A percentile compares a stretch with the other conserved stretches of the same genome.
These are phyloP conservation scores for Globisporangium canariense DNA, from an alignment of 352 stramenopile species.

Conservation along the genomic window DNA sequence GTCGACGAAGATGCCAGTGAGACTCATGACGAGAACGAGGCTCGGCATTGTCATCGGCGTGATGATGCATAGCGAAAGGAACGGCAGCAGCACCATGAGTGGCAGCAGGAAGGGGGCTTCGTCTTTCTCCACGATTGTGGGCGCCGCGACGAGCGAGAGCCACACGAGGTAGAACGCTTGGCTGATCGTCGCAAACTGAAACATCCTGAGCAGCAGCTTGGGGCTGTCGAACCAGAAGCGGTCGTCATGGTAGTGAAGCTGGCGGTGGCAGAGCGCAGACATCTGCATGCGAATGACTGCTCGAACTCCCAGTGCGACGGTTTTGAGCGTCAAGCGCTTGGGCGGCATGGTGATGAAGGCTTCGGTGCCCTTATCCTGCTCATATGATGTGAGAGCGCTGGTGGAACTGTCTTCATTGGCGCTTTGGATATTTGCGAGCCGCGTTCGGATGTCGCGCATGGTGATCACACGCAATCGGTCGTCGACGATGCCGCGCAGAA, in stretches of 20 bases:
- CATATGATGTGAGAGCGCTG: not conserved
- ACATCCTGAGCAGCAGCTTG: constrained; percentile 64
- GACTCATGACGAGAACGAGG: constrained; percentile 83
- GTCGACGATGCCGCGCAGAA: constrained; percentile 79
- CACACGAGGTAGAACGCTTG: constrained; percentile 87
- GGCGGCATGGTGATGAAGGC: constrained; percentile 15
- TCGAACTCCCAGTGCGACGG: constrained; percentile 55
- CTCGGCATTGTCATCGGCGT: constrained; percentile 86
- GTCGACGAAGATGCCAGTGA: constrained; percentile 85
- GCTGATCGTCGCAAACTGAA: constrained; percentile 84
- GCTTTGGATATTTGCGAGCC: constrained; percentile 25
- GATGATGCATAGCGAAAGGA: constrained; percentile 67
- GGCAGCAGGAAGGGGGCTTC: constrained; percentile 30
- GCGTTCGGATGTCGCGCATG: constrained; percentile 51
- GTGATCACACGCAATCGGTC: constrained; percentile 76
- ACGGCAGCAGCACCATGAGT: constrained; percentile 68
- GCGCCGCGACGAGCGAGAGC: constrained; percentile 73
- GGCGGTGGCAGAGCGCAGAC: constrained; percentile 79
- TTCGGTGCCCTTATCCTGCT: not conserved
- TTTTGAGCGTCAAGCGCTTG: constrained; percentile 44
- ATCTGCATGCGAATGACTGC: constrained; percentile 85
- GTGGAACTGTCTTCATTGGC: constrained; percentile 5
- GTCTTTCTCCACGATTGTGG: constrained; percentile 27
- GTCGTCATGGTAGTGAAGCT: constrained; percentile 79
- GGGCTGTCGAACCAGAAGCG: constrained; percentile 84